phyloP scores from a whole-genome alignment of 129 eudicot species.

The Heracleum sosnowskyi region DNA sequence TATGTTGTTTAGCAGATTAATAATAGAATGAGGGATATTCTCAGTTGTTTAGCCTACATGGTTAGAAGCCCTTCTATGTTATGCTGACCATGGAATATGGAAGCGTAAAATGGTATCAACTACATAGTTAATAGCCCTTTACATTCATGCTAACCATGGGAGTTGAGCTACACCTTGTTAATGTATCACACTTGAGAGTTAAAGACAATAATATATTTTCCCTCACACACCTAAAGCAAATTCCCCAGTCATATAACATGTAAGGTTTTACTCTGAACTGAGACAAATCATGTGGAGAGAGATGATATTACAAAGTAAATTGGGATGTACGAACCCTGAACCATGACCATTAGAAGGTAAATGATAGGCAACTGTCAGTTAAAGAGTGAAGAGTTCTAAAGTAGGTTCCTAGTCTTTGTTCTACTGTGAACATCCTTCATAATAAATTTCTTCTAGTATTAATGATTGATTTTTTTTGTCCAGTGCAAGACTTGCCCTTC shows the following conservation, averaged over 20 bases:
- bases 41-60: too few species aligned
- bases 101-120: background rate
- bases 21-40: background rate
- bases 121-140: background rate
- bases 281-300: background rate
- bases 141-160: background rate
- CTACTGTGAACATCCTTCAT: background rate
- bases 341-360: background rate
- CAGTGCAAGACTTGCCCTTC: slow-evolving; percentile 98
- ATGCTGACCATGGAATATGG: background rate
- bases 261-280: background rate
- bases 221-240: background rate
- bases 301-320: background rate
- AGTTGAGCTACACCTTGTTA: background rate
- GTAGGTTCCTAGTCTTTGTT: background rate
- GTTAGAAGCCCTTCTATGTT: too few species aligned
- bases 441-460: background rate
- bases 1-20: background rate
- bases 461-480: slow-evolving; percentile 10
- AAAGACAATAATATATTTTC: background rate
- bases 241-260: background rate
- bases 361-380: background rate
- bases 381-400: background rate
- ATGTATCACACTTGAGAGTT: background rate
- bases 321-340: background rate